These are phyloP conservation scores for Calamus simplicifolius DNA, from an alignment of 176 grass and related monocot species.

Conservation along the genomic window DNA sequence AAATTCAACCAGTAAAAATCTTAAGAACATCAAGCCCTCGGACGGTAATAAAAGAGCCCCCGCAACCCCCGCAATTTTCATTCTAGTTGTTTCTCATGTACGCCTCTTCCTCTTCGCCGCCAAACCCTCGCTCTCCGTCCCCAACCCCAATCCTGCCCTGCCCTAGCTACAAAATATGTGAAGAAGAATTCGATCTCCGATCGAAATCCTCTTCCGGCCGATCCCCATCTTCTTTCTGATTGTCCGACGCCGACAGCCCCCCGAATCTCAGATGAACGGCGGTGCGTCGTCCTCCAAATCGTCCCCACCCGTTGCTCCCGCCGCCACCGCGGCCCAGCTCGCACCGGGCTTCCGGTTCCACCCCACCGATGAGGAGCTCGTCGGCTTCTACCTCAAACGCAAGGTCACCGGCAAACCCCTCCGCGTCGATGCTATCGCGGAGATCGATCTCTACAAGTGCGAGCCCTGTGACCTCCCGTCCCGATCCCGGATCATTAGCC, in stretches of 20 bases:
- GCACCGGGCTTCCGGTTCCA: slow-evolving; percentile 50
- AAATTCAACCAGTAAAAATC: too few species aligned
- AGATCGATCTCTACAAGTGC: slow-evolving; percentile 85
- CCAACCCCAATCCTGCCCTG: too few species aligned
- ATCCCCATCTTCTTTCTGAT: background rate
- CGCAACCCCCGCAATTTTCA: too few species aligned
- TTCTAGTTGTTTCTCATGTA: too few species aligned
- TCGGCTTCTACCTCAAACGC: slow-evolving; percentile 91
- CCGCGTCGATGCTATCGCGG: slow-evolving; percentile 72
- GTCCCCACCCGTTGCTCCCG: background rate
- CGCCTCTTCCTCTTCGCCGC: background rate
- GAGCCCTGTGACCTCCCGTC: slow-evolving; percentile 89
- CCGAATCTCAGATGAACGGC: background rate
- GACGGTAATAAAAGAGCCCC: too few species aligned
- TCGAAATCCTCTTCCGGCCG: background rate
- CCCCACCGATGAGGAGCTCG: slow-evolving; percentile 48
- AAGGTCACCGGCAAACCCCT: slow-evolving; percentile 41
- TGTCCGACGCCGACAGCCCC: background rate
- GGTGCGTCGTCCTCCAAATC: slow-evolving; percentile 12
- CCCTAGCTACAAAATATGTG: too few species aligned
- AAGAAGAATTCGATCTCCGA: slow-evolving; percentile 12
- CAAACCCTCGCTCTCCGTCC: background rate
- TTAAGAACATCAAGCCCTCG: too few species aligned
- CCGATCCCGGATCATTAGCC: slow-evolving; percentile 72
- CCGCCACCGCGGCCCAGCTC: slow-evolving; percentile 33